Percentiles rank a stretch among this genome's conserved stretches.
Evolutionary conservation across 148 eudicot genomes (phyloP).

Genomic region (Rhododendron henanense): DNA sequence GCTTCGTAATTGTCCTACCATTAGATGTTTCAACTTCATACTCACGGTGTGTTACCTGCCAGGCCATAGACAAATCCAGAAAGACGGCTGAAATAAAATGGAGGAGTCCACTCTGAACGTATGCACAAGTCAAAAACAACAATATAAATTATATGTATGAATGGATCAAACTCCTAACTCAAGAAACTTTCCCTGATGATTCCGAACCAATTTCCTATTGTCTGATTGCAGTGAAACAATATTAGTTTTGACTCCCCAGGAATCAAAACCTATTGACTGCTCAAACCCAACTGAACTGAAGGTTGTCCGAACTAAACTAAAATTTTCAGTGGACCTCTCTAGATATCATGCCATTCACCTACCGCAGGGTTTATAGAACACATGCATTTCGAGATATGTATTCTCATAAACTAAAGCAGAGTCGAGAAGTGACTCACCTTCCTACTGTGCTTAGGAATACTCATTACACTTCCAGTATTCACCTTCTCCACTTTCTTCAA

Average conservation of each 20-base stretch:
- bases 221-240: not conserved
- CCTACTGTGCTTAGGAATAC: slow-evolving; percentile 75
- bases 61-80: slow-evolving; percentile 8
- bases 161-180: slow-evolving; percentile 2
- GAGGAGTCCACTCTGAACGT: not conserved
- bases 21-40: slow-evolving; percentile 92
- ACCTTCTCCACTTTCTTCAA: slow-evolving; percentile 63
- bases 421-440: slow-evolving; percentile 46
- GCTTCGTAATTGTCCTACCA: slow-evolving; percentile 72
- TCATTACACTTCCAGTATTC: slow-evolving; percentile 54
- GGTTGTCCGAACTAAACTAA: not conserved
- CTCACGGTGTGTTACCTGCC: slow-evolving; percentile 87
- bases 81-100: slow-evolving; percentile 5
- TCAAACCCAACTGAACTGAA: not conserved
- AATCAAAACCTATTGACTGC: not conserved
- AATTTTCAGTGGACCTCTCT: not conserved
- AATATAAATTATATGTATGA: not conserved
- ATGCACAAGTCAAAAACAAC: not conserved
- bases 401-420: slow-evolving; percentile 1
- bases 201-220: not conserved
- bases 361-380: not conserved
- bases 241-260: not conserved
- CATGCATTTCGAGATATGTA: not conserved
- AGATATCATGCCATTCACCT: not conserved
- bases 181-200: not conserved